Evolutionary conservation across 306 rosid species (phyloP).

Genomic region (Trichosanthes truncata): DNA sequence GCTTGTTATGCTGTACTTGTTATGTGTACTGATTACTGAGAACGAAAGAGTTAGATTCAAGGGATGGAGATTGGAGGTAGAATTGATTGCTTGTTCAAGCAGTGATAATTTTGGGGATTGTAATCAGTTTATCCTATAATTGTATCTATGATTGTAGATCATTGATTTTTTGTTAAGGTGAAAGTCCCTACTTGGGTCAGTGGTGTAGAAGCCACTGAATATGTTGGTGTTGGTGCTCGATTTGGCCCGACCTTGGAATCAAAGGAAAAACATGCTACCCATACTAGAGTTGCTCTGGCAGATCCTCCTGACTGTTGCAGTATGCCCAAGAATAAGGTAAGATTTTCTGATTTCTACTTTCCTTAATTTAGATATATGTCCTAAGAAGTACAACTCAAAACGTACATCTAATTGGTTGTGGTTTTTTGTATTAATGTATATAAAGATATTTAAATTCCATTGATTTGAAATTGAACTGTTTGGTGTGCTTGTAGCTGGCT

Average conservation of each 20-base stretch:
- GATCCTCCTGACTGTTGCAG: constrained; percentile 96
- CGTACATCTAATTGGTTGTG: not conserved
- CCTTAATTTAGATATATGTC: not conserved
- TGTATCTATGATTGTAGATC: not conserved
- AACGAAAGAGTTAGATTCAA: not conserved
- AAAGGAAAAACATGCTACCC: constrained; percentile 80
- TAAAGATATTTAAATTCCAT: constrained; percentile 16
- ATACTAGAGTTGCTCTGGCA: constrained; percentile 77
- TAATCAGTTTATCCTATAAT: not conserved
- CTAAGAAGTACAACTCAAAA: not conserved
- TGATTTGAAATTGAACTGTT: constrained; percentile 22
- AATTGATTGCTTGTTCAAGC: not conserved
- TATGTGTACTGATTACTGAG: not conserved
- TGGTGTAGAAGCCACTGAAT: constrained; percentile 47
- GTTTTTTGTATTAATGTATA: not conserved
- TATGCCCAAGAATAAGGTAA: constrained; percentile 49
- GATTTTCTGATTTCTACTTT: constrained; percentile 9
- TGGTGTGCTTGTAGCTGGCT: constrained; percentile 55
- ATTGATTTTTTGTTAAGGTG: constrained; percentile 36
- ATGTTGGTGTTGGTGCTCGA: constrained; percentile 96
- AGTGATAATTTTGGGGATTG: not conserved
- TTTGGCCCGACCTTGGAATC: constrained; percentile 87
- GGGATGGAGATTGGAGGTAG: not conserved
- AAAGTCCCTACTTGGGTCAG: constrained; percentile 84
- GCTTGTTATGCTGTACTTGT: not conserved